phyloP scores from a whole-genome alignment of 495 filamentous ascomycete genomes.

The Tuber microsphaerosporum region DNA sequence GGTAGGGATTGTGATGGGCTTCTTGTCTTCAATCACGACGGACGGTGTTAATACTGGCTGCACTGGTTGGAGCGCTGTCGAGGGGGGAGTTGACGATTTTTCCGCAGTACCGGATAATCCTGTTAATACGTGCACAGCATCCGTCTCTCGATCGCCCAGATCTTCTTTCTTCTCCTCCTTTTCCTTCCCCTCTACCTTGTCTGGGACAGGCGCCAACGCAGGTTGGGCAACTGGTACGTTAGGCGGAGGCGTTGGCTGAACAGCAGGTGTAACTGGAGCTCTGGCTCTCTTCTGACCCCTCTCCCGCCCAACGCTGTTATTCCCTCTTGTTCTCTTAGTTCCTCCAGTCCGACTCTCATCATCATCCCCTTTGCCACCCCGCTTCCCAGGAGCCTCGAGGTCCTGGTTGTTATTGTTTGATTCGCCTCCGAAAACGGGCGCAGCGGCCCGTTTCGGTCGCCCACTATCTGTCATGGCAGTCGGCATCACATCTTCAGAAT shows the following conservation, averaged over 20 bases:
- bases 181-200: conserved; percentile 32
- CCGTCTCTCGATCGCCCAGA: conserved; percentile 33
- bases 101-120: conserved; percentile 22
- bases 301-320: conserved; percentile 35
- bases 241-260: conserved; percentile 25
- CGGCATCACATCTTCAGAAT: conserved; percentile 49
- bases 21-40: conserved; percentile 24
- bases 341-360: conserved; percentile 50
- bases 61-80: neutral
- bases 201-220: conserved; percentile 25
- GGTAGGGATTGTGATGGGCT: conserved; percentile 12
- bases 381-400: conserved; percentile 17
- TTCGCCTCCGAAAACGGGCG: conserved; percentile 61
- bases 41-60: neutral
- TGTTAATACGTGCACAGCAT: conserved; percentile 29
- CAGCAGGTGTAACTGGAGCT: conserved; percentile 27
- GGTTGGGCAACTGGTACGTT: conserved; percentile 18
- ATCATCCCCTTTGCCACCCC: conserved; percentile 42
- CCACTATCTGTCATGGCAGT: conserved; percentile 60
- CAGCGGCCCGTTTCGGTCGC: conserved; percentile 61
- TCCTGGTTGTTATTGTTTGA: conserved; percentile 33
- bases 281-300: conserved; percentile 37
- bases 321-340: conserved; percentile 44
- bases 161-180: conserved; percentile 35
- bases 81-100: conserved; percentile 12